These are phyloP conservation scores for Annulohypoxylon truncatum DNA, from an alignment of 2,329 filamentous ascomycete species.

Conservation along the genomic window DNA sequence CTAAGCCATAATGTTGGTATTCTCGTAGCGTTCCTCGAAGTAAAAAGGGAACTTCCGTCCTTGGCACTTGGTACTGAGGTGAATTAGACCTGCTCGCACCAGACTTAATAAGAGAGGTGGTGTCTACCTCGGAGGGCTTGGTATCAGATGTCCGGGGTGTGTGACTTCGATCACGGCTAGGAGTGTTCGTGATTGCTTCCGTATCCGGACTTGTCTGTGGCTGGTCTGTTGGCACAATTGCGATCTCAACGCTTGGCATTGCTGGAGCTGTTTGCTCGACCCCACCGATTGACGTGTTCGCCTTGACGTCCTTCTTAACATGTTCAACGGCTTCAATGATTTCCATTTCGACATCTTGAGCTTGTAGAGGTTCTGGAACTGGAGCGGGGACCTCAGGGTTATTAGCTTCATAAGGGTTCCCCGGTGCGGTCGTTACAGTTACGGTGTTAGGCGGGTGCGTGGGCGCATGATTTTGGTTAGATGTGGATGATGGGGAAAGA, in stretches of 20 bases:
- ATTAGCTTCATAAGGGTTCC: slow-evolving; percentile 35
- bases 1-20: slow-evolving; percentile 96
- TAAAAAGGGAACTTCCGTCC: slow-evolving; percentile 82
- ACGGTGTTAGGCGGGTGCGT: neutral
- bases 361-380: slow-evolving; percentile 37
- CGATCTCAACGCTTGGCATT: slow-evolving; percentile 46
- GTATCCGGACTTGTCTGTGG: slow-evolving; percentile 56
- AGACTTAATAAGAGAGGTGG: slow-evolving; percentile 53
- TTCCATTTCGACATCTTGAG: slow-evolving; percentile 43
- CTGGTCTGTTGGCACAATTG: slow-evolving; percentile 40
- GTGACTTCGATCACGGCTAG: slow-evolving; percentile 59
- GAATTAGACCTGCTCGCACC: slow-evolving; percentile 52
- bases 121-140: slow-evolving; percentile 63
- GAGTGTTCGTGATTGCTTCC: slow-evolving; percentile 57
- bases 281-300: neutral
- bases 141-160: slow-evolving; percentile 63
- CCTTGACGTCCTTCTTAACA: slow-evolving; percentile 23
- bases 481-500: neutral
- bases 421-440: slow-evolving; percentile 7
- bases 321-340: slow-evolving; percentile 43
- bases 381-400: slow-evolving; percentile 32
- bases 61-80: slow-evolving; percentile 57
- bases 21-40: slow-evolving; percentile 90
- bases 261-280: slow-evolving; percentile 2
- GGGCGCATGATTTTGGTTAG: slow-evolving; percentile 2